Conservation (phyloP, 1,284 basidiomycete genomes). For the Naganishia sp. region DNA sequence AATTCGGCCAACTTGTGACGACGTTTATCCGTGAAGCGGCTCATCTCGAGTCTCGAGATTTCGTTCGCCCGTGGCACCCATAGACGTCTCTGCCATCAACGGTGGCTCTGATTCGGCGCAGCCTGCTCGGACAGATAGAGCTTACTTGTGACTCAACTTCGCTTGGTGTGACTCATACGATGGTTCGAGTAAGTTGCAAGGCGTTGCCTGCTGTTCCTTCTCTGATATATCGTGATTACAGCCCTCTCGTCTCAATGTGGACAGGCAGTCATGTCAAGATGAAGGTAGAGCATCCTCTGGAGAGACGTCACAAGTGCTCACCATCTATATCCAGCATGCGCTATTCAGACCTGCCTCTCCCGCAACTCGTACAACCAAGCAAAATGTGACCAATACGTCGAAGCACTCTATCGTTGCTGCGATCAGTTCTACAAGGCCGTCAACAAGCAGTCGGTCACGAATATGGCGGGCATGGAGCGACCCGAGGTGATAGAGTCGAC, state of each 20-base stretch:
- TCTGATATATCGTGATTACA: not conserved
- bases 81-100: too few relatives aligned
- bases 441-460: slow-evolving; percentile 22
- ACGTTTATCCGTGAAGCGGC: too few relatives aligned
- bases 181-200: slow-evolving; percentile 8
- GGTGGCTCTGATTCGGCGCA: too few relatives aligned
- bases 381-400: slow-evolving; percentile 31
- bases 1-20: too few relatives aligned
- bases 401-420: slow-evolving; percentile 34
- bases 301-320: not conserved
- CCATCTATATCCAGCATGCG: slow-evolving; percentile 26
- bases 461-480: slow-evolving; percentile 22
- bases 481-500: slow-evolving; percentile 26
- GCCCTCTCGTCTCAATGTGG: slow-evolving; percentile 31
- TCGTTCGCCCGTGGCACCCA: too few relatives aligned
- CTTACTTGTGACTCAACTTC: too few relatives aligned
- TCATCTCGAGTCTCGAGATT: not conserved
- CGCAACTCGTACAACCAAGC: slow-evolving; percentile 33
- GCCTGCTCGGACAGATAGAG: too few relatives aligned
- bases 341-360: slow-evolving; percentile 35
- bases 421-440: slow-evolving; percentile 32
- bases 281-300: slow-evolving; percentile 26
- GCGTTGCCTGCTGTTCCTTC: not conserved
- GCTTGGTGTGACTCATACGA: not conserved
- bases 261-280: slow-evolving; percentile 35